Conservation (phyloP, 257 asterid genomes). For the Solanum paucissectum region DNA sequence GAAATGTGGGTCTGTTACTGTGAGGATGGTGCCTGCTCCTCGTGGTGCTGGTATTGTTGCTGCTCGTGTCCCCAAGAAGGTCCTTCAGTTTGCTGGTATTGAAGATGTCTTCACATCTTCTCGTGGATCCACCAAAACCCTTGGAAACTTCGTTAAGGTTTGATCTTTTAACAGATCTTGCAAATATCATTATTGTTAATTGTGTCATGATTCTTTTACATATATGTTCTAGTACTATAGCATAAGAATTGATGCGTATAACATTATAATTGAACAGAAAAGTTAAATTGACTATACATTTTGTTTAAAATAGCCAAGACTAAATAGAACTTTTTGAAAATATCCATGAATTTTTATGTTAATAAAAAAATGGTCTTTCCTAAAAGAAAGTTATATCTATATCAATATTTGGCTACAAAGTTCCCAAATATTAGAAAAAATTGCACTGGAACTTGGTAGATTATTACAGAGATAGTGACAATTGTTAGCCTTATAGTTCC, state of each 20-base stretch:
- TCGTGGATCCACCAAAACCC: slow-evolving; percentile 87
- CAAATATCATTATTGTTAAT: not conserved
- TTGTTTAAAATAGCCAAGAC: not conserved
- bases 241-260: not conserved
- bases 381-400: too few species aligned
- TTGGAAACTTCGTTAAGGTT: slow-evolving; percentile 87
- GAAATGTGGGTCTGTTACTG: slow-evolving; percentile 84
- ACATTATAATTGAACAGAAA: not conserved
- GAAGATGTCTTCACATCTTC: slow-evolving; percentile 82
- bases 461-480: not conserved
- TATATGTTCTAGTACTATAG: not conserved
- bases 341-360: too few species aligned
- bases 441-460: not conserved
- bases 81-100: slow-evolving; percentile 85
- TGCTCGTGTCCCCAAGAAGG: slow-evolving; percentile 86
- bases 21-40: slow-evolving; percentile 90
- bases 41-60: slow-evolving; percentile 89
- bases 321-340: not conserved
- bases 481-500: not conserved
- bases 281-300: not conserved
- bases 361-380: too few species aligned
- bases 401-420: not conserved
- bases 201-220: not conserved
- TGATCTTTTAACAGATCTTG: not conserved
- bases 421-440: not conserved